phyloP scores from a whole-genome alignment of 352 stramenopile genomes.

The Phytophthora hibernalis region DNA sequence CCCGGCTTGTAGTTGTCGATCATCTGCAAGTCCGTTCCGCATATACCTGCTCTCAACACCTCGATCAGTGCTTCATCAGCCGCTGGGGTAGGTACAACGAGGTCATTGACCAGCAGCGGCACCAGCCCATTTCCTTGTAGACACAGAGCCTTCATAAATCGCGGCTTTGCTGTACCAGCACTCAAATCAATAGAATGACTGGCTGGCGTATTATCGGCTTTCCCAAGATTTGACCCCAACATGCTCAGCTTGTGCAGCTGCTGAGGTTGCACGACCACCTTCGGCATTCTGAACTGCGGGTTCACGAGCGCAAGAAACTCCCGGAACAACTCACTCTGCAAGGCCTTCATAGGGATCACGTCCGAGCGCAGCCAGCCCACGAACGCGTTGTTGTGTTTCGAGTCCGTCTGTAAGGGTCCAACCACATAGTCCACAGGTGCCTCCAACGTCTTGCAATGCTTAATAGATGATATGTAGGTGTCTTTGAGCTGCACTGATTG shows the following conservation, averaged over 20 bases:
- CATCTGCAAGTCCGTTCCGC: slow-evolving; percentile 79
- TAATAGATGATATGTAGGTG: slow-evolving; percentile 21
- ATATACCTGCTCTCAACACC: slow-evolving; percentile 73
- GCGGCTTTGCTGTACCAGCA: slow-evolving; percentile 18
- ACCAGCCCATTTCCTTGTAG: slow-evolving; percentile 44
- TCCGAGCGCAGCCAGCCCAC: slow-evolving; percentile 52
- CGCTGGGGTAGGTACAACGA: slow-evolving; percentile 45
- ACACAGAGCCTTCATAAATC: slow-evolving; percentile 61
- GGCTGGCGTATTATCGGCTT: slow-evolving; percentile 20
- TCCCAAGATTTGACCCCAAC: slow-evolving; percentile 28
- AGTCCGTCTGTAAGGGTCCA: slow-evolving; percentile 5
- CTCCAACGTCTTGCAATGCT: slow-evolving; percentile 33
- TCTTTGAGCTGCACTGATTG: slow-evolving; percentile 37
- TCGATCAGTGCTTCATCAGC: slow-evolving; percentile 61
- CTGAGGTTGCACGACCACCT: slow-evolving; percentile 44
- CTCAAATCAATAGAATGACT: slow-evolving; percentile 29
- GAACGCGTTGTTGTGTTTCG: slow-evolving; percentile 45
- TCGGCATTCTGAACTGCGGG: slow-evolving; percentile 45
- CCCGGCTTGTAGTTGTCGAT: slow-evolving; percentile 76
- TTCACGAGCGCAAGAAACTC: slow-evolving; percentile 51
- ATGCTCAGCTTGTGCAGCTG: slow-evolving; percentile 36
- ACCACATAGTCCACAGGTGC: slow-evolving; percentile 5
- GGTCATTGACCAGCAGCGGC: slow-evolving; percentile 41
- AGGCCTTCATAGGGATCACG: slow-evolving; percentile 51
- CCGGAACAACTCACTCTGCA: slow-evolving; percentile 47